Evolutionary conservation across 1,284 basidiomycete genomes (phyloP).

Genomic region (Ceratorhiza oryzae-sativae): DNA sequence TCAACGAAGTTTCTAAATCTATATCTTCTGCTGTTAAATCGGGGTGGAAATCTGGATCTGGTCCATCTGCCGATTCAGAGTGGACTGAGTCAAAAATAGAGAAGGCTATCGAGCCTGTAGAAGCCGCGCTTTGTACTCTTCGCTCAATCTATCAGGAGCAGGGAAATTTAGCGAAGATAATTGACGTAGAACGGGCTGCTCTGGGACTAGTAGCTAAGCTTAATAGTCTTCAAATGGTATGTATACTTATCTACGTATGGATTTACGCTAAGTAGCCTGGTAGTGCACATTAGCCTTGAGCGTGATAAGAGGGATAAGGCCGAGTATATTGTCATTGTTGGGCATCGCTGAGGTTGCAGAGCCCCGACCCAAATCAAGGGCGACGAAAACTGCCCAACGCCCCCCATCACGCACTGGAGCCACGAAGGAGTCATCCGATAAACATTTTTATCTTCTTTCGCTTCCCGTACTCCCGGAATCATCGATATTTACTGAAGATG

Average conservation of each 20-base stretch:
- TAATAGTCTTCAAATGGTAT: constrained; percentile 46
- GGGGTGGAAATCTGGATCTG: constrained; percentile 59
- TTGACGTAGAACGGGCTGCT: constrained; percentile 48
- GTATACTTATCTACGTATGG: background rate
- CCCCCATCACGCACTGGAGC: constrained; percentile 8
- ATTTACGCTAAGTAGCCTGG: constrained; percentile 65
- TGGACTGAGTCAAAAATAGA: constrained; percentile 22
- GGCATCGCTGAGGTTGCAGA: background rate
- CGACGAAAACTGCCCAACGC: background rate
- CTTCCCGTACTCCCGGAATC: constrained; percentile 18
- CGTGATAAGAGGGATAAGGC: background rate
- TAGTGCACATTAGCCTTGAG: constrained; percentile 65
- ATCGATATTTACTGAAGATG: background rate
- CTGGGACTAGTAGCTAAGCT: constrained; percentile 58
- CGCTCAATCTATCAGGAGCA: constrained; percentile 48
- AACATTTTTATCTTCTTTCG: background rate
- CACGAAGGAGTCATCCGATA: background rate
- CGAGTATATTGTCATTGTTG: constrained; percentile 3
- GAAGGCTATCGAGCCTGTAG: constrained; percentile 16
- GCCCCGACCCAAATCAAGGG: constrained; percentile 8
- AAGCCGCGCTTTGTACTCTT: constrained; percentile 44
- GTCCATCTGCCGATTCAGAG: background rate
- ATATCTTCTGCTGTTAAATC: constrained; percentile 61
- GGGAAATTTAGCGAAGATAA: constrained; percentile 48
- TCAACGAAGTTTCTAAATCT: constrained; percentile 67